phyloP scores from a whole-genome alignment of 305 asterid species.

The Stenogyne calaminthoides region DNA sequence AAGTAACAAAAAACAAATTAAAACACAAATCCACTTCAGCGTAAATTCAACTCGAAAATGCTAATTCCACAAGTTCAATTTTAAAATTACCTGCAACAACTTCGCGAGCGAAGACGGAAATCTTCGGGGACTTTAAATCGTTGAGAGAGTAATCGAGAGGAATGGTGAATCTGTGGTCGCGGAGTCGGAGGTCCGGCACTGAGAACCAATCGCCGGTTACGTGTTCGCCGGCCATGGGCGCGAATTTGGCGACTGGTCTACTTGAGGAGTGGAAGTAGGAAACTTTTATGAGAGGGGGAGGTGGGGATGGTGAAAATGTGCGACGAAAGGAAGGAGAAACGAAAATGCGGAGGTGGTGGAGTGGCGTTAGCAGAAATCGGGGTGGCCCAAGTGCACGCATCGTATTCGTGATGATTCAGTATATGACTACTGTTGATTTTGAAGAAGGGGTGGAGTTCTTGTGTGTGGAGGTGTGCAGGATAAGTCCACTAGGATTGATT shows the following conservation, averaged over 20 bases:
- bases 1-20: not conserved
- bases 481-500: not conserved
- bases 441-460: not conserved
- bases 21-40: not conserved
- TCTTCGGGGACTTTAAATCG: slow-evolving; percentile 44
- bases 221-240: slow-evolving; percentile 50
- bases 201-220: slow-evolving; percentile 67
- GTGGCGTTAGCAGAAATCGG: slow-evolving; percentile 38
- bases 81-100: slow-evolving; percentile 62
- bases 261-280: slow-evolving; percentile 30
- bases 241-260: slow-evolving; percentile 26
- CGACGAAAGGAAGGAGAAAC: slow-evolving; percentile 22
- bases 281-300: slow-evolving; percentile 23
- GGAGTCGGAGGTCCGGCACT: slow-evolving; percentile 85
- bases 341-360: slow-evolving; percentile 34
- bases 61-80: slow-evolving; percentile 1
- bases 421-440: slow-evolving; percentile 19
- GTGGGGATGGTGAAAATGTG: slow-evolving; percentile 13
- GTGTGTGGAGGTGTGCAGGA: slow-evolving; percentile 2
- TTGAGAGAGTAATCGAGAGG: slow-evolving; percentile 69
- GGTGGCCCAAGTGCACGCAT: slow-evolving; percentile 39
- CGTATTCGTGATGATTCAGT: not conserved
- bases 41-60: slow-evolving; percentile 19
- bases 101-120: slow-evolving; percentile 81
- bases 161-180: slow-evolving; percentile 78